Percentiles rank a stretch among this genome's conserved stretches.
phyloP scores from a whole-genome alignment of 371 early-diverging fungal genomes.

The Mortierella sp. region DNA sequence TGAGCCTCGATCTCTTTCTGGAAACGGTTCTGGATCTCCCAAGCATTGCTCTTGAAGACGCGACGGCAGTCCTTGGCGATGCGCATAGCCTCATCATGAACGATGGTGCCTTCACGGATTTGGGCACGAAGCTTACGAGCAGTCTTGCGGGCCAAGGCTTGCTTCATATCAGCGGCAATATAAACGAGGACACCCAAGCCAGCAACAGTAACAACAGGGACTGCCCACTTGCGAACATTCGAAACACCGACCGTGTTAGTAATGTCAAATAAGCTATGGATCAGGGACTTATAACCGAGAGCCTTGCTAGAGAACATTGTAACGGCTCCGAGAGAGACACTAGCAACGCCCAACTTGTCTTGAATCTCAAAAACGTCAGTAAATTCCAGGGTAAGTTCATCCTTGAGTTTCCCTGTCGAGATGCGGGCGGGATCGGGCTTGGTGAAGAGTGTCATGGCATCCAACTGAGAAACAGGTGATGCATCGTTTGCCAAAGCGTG shows the following conservation, averaged over 20 bases:
- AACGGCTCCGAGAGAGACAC: constrained; percentile 47
- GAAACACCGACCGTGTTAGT: constrained; percentile 43
- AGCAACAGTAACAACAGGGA: constrained; percentile 54
- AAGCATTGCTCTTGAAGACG: constrained; percentile 83
- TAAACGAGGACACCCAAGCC: constrained; percentile 83
- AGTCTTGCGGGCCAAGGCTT: constrained; percentile 85
- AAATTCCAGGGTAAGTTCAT: constrained; percentile 50
- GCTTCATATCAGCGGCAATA: constrained; percentile 86
- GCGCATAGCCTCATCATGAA: constrained; percentile 77
- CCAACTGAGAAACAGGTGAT: constrained; percentile 61
- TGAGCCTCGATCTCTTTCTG: constrained; percentile 83
- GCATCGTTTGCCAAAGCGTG: constrained; percentile 68
- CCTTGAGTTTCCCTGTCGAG: constrained; percentile 70
- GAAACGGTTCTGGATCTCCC: constrained; percentile 90
- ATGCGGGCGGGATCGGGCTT: constrained; percentile 61
- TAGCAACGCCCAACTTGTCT: constrained; percentile 65
- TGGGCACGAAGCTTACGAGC: constrained; percentile 79
- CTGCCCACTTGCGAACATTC: constrained; percentile 54
- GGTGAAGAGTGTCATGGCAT: constrained; percentile 63
- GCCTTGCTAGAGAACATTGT: constrained; percentile 52
- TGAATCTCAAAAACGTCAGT: constrained; percentile 79
- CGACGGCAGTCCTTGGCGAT: constrained; percentile 81
- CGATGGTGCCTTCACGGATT: constrained; percentile 73
- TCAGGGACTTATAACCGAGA: constrained; percentile 44
- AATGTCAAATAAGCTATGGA: constrained; percentile 43